These are phyloP conservation scores for Lycium barbarum DNA, from an alignment of 257 asterid species.

Conservation along the genomic window DNA sequence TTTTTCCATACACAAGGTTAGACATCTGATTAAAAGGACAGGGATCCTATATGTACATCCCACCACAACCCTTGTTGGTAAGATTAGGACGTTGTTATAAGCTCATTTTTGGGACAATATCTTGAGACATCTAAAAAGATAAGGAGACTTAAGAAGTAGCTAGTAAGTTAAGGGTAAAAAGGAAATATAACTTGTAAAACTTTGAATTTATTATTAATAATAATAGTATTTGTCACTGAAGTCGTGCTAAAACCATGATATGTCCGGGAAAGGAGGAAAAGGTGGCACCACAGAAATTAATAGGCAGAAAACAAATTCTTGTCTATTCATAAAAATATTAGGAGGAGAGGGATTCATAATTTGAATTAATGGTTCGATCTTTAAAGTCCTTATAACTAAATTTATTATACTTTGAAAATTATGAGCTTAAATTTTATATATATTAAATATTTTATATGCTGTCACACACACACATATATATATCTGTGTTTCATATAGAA, in stretches of 20 bases:
- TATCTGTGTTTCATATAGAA: neutral
- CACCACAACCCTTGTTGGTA: no score
- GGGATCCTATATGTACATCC: no score
- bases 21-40: no score
- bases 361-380: neutral
- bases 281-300: neutral
- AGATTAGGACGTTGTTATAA: no score
- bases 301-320: neutral
- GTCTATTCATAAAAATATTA: neutral
- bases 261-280: neutral
- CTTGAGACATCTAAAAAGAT: no score
- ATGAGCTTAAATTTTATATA: no score
- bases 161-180: neutral
- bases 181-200: neutral
- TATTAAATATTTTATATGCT: neutral
- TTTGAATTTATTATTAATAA: neutral
- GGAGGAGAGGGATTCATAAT: neutral
- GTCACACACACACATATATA: neutral
- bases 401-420: no score
- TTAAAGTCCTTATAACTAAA: neutral
- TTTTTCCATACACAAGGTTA: no score
- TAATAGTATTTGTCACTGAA: neutral
- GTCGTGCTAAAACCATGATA: neutral
- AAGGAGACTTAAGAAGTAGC: no score
- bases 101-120: no score